Evolutionary conservation across 202 grass and related monocot species (phyloP).

Genomic region (Elaeis oleifera): DNA sequence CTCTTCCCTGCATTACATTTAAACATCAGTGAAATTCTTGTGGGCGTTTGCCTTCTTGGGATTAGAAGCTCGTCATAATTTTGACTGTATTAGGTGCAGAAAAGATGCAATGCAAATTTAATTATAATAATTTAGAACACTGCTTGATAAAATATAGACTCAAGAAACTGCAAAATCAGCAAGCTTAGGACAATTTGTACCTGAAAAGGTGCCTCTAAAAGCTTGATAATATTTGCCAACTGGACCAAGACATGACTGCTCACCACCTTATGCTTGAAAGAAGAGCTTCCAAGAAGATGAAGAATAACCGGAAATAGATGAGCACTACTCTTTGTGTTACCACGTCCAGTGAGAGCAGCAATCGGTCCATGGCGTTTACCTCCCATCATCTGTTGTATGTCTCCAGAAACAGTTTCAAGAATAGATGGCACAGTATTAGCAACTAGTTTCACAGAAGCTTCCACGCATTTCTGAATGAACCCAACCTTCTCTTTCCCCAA

Average conservation of each 20-base stretch:
- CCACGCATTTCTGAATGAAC: slow-evolving; percentile 70
- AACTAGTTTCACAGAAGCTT: slow-evolving; percentile 75
- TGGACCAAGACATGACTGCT: slow-evolving; percentile 72
- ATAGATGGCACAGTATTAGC: slow-evolving; percentile 56
- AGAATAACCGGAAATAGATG: slow-evolving; percentile 88
- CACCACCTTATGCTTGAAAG: slow-evolving; percentile 74
- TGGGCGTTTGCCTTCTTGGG: no score
- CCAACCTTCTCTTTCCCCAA: slow-evolving; percentile 79
- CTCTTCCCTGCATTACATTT: slow-evolving; percentile 59
- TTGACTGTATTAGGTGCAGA: no score
- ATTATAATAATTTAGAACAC: no score
- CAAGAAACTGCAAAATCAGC: no score
- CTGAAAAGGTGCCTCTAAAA: slow-evolving; percentile 76
- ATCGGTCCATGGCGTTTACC: slow-evolving; percentile 76
- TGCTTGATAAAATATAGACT: no score
- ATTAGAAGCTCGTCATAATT: no score
- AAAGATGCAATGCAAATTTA: no score
- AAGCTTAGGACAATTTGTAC: slow-evolving; percentile 22
- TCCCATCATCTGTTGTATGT: slow-evolving; percentile 84
- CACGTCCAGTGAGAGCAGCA: slow-evolving; percentile 48
- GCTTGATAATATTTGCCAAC: slow-evolving; percentile 80
- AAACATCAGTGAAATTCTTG: slow-evolving; percentile 2
- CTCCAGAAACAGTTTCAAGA: slow-evolving; percentile 71
- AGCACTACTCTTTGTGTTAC: slow-evolving; percentile 70
- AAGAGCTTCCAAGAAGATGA: slow-evolving; percentile 89